Percentiles rank a stretch among this genome's conserved stretches.
phyloP scores from a whole-genome alignment of 2,329 filamentous ascomycete genomes.

The Fusarium sp. region DNA sequence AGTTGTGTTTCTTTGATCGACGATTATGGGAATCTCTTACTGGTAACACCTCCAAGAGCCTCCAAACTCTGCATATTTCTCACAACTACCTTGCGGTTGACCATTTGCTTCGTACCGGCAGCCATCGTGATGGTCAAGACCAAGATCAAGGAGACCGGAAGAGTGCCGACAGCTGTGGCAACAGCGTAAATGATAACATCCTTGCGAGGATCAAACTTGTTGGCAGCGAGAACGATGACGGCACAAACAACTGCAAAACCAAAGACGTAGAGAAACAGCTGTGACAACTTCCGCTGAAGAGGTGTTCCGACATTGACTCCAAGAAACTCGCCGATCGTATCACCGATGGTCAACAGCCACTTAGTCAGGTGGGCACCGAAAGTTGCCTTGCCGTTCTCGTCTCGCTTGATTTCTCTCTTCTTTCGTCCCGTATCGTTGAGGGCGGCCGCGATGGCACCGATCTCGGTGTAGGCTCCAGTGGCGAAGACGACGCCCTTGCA shows the following conservation, averaged over 20 bases:
- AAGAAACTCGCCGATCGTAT: slow-evolving; percentile 52
- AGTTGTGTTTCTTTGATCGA: background rate
- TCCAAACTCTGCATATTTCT: slow-evolving; percentile 52
- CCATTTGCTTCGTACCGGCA: slow-evolving; percentile 59
- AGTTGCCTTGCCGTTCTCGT: slow-evolving; percentile 52
- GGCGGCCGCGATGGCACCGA: slow-evolving; percentile 65
- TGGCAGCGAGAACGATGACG: slow-evolving; percentile 33
- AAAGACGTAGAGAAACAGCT: slow-evolving; percentile 67
- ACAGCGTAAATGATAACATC: slow-evolving; percentile 53
- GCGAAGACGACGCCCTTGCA: slow-evolving; percentile 67
- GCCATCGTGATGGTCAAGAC: slow-evolving; percentile 68
- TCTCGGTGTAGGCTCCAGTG: slow-evolving; percentile 68
- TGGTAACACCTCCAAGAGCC: slow-evolving; percentile 60
- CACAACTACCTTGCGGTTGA: slow-evolving; percentile 57
- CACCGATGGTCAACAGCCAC: slow-evolving; percentile 46
- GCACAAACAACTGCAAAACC: slow-evolving; percentile 35
- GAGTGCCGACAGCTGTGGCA: slow-evolving; percentile 54
- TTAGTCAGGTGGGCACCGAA: slow-evolving; percentile 45
- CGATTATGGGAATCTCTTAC: slow-evolving; percentile 31
- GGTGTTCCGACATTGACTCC: slow-evolving; percentile 67
- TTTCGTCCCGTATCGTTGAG: slow-evolving; percentile 50
- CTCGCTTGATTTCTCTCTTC: slow-evolving; percentile 50
- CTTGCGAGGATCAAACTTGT: slow-evolving; percentile 44
- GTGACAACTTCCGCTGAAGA: slow-evolving; percentile 70
- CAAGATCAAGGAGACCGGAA: slow-evolving; percentile 55